These are phyloP conservation scores for Saccharomyces hybrid DNA, from an alignment of 1,139 yeast genomes.

Conservation along the genomic window DNA sequence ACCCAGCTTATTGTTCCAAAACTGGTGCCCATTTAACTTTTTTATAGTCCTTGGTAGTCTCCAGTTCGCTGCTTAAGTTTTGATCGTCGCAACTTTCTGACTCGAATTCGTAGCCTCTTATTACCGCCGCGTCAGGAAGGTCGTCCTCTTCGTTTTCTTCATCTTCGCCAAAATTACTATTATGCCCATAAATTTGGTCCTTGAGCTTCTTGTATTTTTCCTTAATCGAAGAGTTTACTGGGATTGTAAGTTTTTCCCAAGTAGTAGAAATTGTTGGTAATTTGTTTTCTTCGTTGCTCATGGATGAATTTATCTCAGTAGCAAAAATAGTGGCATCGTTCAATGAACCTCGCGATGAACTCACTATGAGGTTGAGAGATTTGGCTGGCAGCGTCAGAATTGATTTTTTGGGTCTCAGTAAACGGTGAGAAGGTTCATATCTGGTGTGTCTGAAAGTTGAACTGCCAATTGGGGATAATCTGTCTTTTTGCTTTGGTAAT, in stretches of 20 bases:
- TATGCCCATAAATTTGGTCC: constrained; percentile 10
- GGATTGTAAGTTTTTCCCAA: constrained; percentile 59
- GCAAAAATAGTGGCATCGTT: constrained; percentile 71
- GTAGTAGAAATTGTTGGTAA: constrained; percentile 55
- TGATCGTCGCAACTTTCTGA: constrained; percentile 2
- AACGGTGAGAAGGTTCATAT: constrained; percentile 25
- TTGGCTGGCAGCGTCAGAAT: constrained; percentile 36
- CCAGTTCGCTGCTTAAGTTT: constrained; percentile 5
- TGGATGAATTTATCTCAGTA: constrained; percentile 59
- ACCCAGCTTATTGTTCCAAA: constrained; percentile 34
- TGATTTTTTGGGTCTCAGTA: constrained; percentile 35
- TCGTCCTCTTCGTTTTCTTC: constrained; percentile 6
- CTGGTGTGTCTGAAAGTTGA: not conserved
- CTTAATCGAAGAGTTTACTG: constrained; percentile 40
- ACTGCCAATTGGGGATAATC: not conserved
- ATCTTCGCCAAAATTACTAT: constrained; percentile 7
- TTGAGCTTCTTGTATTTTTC: constrained; percentile 29
- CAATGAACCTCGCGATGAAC: constrained; percentile 57
- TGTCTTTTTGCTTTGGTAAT: constrained; percentile 33
- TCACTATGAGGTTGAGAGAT: constrained; percentile 49
- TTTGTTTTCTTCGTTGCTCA: constrained; percentile 43
- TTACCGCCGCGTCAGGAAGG: constrained; percentile 42
- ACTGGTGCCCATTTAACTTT: constrained; percentile 43
- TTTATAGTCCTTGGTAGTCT: constrained; percentile 8
- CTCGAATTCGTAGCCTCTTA: constrained; percentile 38